Conservation (phyloP, 2,329 filamentous ascomycete genomes). For the Passalora sequoiae region DNA sequence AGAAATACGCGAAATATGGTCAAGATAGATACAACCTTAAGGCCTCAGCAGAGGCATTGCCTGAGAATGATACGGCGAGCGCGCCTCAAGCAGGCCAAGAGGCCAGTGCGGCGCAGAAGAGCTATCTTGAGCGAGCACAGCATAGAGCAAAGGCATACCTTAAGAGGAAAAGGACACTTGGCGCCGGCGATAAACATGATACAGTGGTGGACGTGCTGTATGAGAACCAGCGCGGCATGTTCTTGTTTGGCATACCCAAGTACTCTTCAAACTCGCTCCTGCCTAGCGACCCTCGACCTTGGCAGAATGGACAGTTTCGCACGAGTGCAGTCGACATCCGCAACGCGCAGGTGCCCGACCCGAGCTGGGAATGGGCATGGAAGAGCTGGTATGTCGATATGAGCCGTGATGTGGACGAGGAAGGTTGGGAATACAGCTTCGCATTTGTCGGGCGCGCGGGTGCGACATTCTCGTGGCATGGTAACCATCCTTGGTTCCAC, state of each 20-base stretch:
- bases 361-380: constrained; percentile 88
- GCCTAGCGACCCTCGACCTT: constrained; percentile 76
- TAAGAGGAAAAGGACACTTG: constrained; percentile 30
- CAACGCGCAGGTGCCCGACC: constrained; percentile 89
- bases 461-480: constrained; percentile 63
- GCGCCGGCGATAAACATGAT: constrained; percentile 35
- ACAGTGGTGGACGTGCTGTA: constrained; percentile 78
- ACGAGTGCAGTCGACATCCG: constrained; percentile 64
- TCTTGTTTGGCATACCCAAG: constrained; percentile 82
- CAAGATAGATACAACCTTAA: constrained; percentile 28
- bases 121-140: constrained; percentile 30
- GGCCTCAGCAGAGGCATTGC: constrained; percentile 8
- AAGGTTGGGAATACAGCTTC: constrained; percentile 95
- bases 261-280: constrained; percentile 84
- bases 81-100: constrained; percentile 16
- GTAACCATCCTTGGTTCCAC: constrained; percentile 82
- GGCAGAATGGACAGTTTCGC: constrained; percentile 62
- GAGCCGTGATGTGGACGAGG: constrained; percentile 78
- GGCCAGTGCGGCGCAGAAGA: constrained; percentile 20
- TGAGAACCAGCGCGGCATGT: constrained; percentile 89
- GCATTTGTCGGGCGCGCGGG: constrained; percentile 57
- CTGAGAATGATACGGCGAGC: constrained; percentile 17
- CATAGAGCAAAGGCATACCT: constrained; percentile 28
- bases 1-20: constrained; percentile 35
- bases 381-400: constrained; percentile 67